A percentile compares a stretch with the other conserved stretches of the same genome.
Evolutionary conservation across 1,284 basidiomycete species (phyloP).

Genomic region (Gymnopus androsaceus): DNA sequence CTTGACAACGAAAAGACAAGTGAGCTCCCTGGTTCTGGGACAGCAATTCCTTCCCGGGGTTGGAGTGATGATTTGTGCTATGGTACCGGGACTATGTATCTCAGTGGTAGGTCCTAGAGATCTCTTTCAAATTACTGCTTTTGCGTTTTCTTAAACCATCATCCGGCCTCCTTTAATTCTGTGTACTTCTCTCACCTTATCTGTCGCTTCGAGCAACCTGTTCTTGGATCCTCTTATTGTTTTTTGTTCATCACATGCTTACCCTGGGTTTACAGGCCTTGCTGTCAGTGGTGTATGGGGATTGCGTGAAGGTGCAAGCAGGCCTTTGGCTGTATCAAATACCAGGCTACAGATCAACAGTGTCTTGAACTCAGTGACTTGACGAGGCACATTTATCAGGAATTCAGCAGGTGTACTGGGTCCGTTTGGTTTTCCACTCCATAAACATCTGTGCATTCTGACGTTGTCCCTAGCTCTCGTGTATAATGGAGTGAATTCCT

Average conservation of each 20-base stretch:
- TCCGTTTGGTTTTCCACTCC: constrained; percentile 45
- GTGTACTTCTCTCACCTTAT: constrained; percentile 65
- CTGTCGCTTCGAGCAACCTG: constrained; percentile 47
- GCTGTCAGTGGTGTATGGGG: constrained; percentile 95
- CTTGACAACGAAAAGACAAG: constrained; percentile 93
- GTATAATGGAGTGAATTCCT: constrained; percentile 96
- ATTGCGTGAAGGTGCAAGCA: constrained; percentile 88
- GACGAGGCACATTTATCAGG: constrained; percentile 96
- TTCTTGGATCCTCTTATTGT: constrained; percentile 79
- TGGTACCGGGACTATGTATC: constrained; percentile 98
- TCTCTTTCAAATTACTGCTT: constrained; percentile 65
- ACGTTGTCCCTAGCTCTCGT: constrained; percentile 70
- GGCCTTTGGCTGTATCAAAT: constrained; percentile 84
- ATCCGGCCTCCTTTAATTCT: constrained; percentile 48
- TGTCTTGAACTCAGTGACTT: constrained; percentile 93
- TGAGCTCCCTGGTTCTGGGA: constrained; percentile 82
- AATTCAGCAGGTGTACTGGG: constrained; percentile 98
- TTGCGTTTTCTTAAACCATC: constrained; percentile 43
- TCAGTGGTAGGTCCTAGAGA: constrained; percentile 77
- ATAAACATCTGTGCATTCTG: constrained; percentile 23
- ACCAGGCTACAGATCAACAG: constrained; percentile 93
- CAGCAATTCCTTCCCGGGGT: constrained; percentile 89
- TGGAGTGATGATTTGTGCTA: constrained; percentile 99
- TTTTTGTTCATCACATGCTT: constrained; percentile 72
- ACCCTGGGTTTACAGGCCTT: constrained; percentile 74